A percentile compares a stretch with the other conserved stretches of the same genome.
These are phyloP conservation scores for Gnaphalium uliginosum DNA, from an alignment of 129 eudicot species.

Conservation along the genomic window DNA sequence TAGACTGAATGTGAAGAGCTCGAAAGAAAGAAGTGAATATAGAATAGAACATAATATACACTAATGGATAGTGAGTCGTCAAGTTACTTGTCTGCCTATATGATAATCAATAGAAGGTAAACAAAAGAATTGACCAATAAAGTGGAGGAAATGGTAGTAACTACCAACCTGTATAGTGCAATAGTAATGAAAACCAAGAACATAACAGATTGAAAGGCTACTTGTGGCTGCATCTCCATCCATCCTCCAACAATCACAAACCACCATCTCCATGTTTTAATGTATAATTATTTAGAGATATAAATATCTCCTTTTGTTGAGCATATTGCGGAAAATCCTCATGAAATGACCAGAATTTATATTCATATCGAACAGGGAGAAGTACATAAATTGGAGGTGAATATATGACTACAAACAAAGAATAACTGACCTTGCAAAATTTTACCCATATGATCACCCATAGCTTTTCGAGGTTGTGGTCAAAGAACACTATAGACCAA, in stretches of 20 bases:
- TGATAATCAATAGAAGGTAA: no score
- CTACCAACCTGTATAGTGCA: not conserved
- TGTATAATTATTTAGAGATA: conserved; percentile 81
- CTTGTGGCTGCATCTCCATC: conserved; percentile 97
- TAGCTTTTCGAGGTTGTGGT: conserved; percentile 86
- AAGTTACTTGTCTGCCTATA: not conserved
- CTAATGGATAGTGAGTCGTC: not conserved
- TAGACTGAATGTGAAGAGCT: not conserved
- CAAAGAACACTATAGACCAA: conserved; percentile 95
- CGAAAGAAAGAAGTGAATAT: not conserved
- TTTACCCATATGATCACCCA: conserved; percentile 49
- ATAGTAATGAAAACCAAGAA: conserved; percentile 4
- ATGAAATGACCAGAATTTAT: conserved; percentile 31
- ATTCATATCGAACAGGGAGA: conserved; percentile 2
- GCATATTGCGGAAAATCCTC: conserved; percentile 94
- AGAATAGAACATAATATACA: no score
- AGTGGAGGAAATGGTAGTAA: not conserved
- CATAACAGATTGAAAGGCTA: conserved; percentile 33
- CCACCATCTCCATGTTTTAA: conserved; percentile 87
- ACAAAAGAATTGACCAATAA: not conserved
- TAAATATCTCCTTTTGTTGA: conserved; percentile 87
- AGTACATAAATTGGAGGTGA: not conserved
- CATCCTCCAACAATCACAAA: conserved; percentile 87
- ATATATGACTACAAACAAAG: conserved; percentile 3
- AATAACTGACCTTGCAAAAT: not conserved